Evolutionary conservation across 2,329 filamentous ascomycete species (phyloP).

Genomic region (Venturia pyrina): DNA sequence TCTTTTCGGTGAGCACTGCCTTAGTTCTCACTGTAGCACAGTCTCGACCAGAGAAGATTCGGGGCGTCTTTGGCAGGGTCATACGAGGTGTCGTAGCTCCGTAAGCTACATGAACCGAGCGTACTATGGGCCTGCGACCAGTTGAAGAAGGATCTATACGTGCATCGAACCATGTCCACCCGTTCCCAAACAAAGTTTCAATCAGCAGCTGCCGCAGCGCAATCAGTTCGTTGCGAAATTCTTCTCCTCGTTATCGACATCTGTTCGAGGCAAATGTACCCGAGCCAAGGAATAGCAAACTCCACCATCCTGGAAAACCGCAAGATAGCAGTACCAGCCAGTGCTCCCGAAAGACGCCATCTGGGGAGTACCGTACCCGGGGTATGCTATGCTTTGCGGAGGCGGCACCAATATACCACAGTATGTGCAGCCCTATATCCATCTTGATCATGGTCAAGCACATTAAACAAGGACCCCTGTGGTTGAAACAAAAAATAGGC

Average conservation of each 20-base stretch:
- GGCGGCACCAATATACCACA: background rate
- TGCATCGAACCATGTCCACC: background rate
- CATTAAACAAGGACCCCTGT: background rate
- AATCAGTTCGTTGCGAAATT: background rate
- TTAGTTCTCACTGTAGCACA: slow-evolving; percentile 23
- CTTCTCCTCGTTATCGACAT: background rate
- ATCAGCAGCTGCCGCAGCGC: background rate
- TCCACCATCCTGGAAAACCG: background rate
- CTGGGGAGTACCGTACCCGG: no score
- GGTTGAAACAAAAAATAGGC: background rate
- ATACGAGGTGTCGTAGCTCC: slow-evolving; percentile 13
- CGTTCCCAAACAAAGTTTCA: background rate
- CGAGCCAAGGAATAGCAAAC: background rate
- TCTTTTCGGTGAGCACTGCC: slow-evolving; percentile 23
- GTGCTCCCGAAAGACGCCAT: background rate
- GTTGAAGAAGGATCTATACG: background rate
- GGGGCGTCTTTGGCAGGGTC: slow-evolving; percentile 23
- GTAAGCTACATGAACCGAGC: background rate
- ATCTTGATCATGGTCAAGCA: background rate
- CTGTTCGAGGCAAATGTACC: background rate
- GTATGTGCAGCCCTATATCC: background rate
- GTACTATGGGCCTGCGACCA: background rate
- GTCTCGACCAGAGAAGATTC: slow-evolving; percentile 19
- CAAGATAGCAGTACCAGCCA: background rate
- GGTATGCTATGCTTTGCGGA: background rate